These are phyloP conservation scores for Trifolium fragiferum DNA, from an alignment of 306 rosid genomes.

Conservation along the genomic window DNA sequence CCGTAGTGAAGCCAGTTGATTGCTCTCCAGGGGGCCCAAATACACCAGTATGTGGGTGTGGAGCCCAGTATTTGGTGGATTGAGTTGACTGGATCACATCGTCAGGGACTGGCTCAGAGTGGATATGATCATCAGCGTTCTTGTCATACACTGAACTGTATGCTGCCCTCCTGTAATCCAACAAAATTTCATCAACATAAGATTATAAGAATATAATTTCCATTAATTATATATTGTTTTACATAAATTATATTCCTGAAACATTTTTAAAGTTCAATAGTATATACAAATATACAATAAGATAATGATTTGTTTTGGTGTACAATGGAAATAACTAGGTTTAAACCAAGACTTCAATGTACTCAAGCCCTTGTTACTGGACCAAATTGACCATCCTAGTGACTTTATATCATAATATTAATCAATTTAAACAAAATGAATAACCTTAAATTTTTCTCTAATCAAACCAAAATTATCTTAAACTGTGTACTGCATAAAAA, in stretches of 20 bases:
- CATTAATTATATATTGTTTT: not conserved
- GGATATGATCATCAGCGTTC: conserved; percentile 70
- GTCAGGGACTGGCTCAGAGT: conserved; percentile 62
- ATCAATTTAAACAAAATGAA: not conserved
- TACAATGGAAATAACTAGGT: not conserved
- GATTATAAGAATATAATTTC: no score
- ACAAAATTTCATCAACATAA: not conserved
- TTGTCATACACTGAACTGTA: conserved; percentile 79
- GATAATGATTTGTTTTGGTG: not conserved
- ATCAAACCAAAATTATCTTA: not conserved
- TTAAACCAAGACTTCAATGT: not conserved
- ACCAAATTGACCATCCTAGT: not conserved
- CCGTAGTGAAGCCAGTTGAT: not conserved
- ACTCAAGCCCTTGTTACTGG: not conserved
- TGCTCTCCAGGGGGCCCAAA: conserved; percentile 70
- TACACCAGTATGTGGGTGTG: conserved; percentile 88
- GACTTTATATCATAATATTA: not conserved
- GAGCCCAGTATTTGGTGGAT: conserved; percentile 81
- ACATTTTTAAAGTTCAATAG: not conserved
- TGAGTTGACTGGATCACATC: conserved; percentile 63
- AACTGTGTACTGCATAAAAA: not conserved
- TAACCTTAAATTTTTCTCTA: not conserved
- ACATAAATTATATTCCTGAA: not conserved
- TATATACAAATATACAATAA: not conserved
- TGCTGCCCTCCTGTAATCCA: conserved; percentile 62